These are phyloP conservation scores for Helenozyma baotianmanensis DNA, from an alignment of 805 yeast genomes.

Conservation along the genomic window DNA sequence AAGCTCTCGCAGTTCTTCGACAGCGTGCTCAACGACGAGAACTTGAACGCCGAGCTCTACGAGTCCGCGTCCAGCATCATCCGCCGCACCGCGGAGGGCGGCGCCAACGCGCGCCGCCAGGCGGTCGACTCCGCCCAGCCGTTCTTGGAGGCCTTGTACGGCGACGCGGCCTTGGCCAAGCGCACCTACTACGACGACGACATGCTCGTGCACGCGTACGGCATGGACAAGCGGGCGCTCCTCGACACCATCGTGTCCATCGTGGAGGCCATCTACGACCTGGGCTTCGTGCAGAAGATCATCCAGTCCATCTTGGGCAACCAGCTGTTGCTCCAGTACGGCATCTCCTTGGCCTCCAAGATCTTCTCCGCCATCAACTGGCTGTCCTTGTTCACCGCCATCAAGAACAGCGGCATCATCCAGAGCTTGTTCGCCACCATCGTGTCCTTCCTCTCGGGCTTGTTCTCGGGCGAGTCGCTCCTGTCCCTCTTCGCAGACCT, in stretches of 20 bases:
- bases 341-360: slow-evolving; percentile 16
- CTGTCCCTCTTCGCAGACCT: slow-evolving; percentile 9
- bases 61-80: slow-evolving; percentile 6
- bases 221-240: slow-evolving; percentile 14
- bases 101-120: slow-evolving; percentile 5
- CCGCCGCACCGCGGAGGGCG: slow-evolving; percentile 1
- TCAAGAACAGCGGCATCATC: slow-evolving; percentile 25
- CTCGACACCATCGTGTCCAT: slow-evolving; percentile 15
- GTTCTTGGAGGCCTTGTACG: slow-evolving; percentile 9
- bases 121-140: slow-evolving; percentile 10
- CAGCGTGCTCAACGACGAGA: slow-evolving; percentile 13
- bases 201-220: slow-evolving; percentile 6
- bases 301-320: slow-evolving; percentile 22
- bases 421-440: slow-evolving; percentile 12
- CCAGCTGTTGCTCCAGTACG: slow-evolving; percentile 16
- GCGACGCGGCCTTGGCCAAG: slow-evolving; percentile 3
- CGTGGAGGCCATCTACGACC: slow-evolving; percentile 18
- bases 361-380: slow-evolving; percentile 22
- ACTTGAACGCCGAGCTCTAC: slow-evolving; percentile 14
- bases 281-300: slow-evolving; percentile 20
- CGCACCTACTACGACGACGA: slow-evolving; percentile 8
- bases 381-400: slow-evolving; percentile 16
- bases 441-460: slow-evolving; percentile 13
- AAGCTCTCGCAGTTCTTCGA: slow-evolving; percentile 11
- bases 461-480: slow-evolving; percentile 10